Base-by-base conservation (phyloP, 352 stramenopile species). In the Labyrinthula sp. region DNA sequence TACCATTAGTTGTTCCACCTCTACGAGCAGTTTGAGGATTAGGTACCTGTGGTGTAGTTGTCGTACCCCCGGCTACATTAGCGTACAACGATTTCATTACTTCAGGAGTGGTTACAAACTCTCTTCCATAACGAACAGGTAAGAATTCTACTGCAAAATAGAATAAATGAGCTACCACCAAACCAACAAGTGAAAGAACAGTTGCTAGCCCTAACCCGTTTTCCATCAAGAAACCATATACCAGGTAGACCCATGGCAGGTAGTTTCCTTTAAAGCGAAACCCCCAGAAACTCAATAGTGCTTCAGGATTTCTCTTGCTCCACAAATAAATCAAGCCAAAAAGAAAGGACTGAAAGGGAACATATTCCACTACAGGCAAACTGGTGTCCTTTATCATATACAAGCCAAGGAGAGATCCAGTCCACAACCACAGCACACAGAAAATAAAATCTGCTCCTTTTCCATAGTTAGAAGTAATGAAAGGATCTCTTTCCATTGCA, bases 291-390 rank as follows among this genome's bases (percentile, higher is more conserved):
- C 68, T 62, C 8, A 81, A 72, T 20, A 71, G 69, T 3, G 67
- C 63, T 10, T 73, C 79, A 29, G 74, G 67, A 48, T 86, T 76
- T 6, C 70, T 70, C 28, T 72, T 73, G 54, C 75, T 86, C 75
- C 75, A 86, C 31, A 86, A 65, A 62, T 86, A 86, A 22, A 83
- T 66, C 45, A 83, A 80, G 67, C 79, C 82, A 43, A 86, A 83
- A 26, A 67, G 68, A 9, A 82, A 60, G 15, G 56, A 62, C 67
- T 82, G 77, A 55, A 82, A 73, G n/a, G n/a, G n/a, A n/a, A n/a
- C n/a, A 52, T 78, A 78, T 24, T 63, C 71, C 22, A 82, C 52
- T 34, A 82, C 58, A 71, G 82, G 47, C 9, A 83, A 55, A 23
- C 80, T 47, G 6, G 30, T 54, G 6, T 70, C 73, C 37, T 73